Conservation (phyloP, 2,329 filamentous ascomycete genomes). For the Cordyceps tenuipes region DNA sequence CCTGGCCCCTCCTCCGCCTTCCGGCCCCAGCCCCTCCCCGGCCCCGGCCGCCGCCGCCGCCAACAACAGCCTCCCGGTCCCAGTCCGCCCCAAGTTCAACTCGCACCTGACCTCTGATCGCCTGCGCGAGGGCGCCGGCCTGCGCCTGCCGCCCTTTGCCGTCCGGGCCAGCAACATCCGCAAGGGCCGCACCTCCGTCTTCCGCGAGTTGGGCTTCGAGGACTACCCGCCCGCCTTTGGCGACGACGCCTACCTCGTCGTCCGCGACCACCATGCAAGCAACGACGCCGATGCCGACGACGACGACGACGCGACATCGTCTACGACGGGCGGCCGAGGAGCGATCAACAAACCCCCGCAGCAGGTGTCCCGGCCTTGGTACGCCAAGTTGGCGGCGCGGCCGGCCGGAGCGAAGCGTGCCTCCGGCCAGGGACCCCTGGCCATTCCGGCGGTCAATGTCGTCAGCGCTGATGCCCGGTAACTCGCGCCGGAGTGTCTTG, state of each 20-base stretch:
- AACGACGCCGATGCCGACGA: neutral
- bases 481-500: neutral
- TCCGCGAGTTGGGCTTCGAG: conserved; percentile 42
- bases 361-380: conserved; percentile 29
- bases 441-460: conserved; percentile 26
- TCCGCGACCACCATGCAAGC: neutral
- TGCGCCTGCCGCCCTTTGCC: conserved; percentile 29
- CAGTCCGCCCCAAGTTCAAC: conserved; percentile 40
- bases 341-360: neutral
- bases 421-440: conserved; percentile 34
- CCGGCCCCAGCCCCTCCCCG: conserved; percentile 1
- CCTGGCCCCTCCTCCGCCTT: neutral
- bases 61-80: conserved; percentile 12
- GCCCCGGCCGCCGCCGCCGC: conserved; percentile 6
- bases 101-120: conserved; percentile 42
- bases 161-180: conserved; percentile 35
- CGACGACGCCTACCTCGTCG: conserved; percentile 8
- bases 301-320: neutral
- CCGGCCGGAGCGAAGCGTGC: conserved; percentile 33
- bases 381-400: conserved; percentile 32
- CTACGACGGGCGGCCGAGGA: conserved; percentile 4
- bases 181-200: conserved; percentile 44
- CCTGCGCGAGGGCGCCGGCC: conserved; percentile 38
- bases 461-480: neutral
- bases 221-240: conserved; percentile 22